Percentiles rank a stretch among this genome's conserved stretches.
Evolutionary conservation across 2,329 filamentous ascomycete genomes (phyloP).

Genomic region (Nectriaceae sp.): DNA sequence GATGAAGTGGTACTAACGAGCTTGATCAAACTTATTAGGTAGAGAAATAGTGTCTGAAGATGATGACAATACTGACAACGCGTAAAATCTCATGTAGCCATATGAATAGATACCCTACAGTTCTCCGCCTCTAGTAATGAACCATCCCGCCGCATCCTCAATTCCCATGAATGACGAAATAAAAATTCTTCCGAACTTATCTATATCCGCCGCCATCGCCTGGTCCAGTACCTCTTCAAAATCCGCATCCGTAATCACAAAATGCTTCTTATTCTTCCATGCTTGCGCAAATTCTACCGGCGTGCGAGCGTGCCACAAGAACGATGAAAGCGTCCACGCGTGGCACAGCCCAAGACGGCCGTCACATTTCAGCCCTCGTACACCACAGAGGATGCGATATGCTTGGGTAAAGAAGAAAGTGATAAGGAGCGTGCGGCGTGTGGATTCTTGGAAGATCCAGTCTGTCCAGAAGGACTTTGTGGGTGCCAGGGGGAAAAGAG

Average conservation of each 20-base stretch:
- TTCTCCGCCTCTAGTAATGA: conserved; percentile 25
- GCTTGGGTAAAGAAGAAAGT: conserved; percentile 47
- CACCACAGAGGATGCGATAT: conserved; percentile 37
- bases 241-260: conserved; percentile 33
- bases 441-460: conserved; percentile 56
- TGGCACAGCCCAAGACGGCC: conserved; percentile 33
- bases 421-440: conserved; percentile 52
- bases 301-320: conserved; percentile 40
- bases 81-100: no score
- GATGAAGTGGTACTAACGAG: no score
- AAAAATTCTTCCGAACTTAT: conserved; percentile 44
- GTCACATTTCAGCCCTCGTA: conserved; percentile 26
- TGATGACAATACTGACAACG: no score
- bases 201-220: conserved; percentile 44
- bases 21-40: no score
- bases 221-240: conserved; percentile 31
- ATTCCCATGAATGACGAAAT: conserved; percentile 33
- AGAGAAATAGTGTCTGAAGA: no score
- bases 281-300: conserved; percentile 39
- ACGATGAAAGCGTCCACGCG: conserved; percentile 41
- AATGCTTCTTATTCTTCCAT: conserved; percentile 39
- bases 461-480: conserved; percentile 49
- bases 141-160: conserved; percentile 38
- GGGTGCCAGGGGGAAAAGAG: conserved; percentile 39
- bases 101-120: conserved; percentile 8